A percentile compares a stretch with the other conserved stretches of the same genome.
Evolutionary conservation across 257 asterid species (phyloP).

Genomic region (Ligustrum vulgare): DNA sequence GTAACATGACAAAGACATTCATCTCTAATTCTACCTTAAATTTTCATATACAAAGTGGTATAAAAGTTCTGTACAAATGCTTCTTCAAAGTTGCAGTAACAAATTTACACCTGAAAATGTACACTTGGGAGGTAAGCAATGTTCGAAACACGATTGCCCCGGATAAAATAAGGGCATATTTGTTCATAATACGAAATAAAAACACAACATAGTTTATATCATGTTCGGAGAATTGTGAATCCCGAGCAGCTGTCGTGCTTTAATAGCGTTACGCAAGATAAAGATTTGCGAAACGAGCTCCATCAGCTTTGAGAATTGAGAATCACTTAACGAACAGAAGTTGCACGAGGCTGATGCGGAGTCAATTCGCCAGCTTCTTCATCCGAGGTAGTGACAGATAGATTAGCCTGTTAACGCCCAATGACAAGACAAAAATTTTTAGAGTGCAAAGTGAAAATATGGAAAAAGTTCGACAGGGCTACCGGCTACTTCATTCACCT

Average conservation of each 20-base stretch:
- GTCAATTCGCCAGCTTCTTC: constrained; percentile 54
- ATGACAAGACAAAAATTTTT: background rate
- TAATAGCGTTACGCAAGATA: background rate
- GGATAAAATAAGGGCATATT: background rate
- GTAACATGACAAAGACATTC: constrained; percentile 6
- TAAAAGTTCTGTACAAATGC: constrained; percentile 23
- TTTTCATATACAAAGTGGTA: constrained; percentile 16
- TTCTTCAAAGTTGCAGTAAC: constrained; percentile 22
- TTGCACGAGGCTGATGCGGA: constrained; percentile 26
- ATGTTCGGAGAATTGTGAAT: background rate
- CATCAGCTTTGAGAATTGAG: background rate
- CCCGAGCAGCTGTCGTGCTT: background rate
- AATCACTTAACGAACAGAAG: constrained; percentile 27
- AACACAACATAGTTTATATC: constrained; percentile 6
- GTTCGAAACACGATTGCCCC: background rate
- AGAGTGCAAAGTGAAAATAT: too few relatives aligned
- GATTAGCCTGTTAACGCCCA: constrained; percentile 32
- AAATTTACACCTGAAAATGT: constrained; percentile 31
- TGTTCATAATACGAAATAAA: background rate
- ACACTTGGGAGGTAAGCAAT: background rate
- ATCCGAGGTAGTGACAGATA: constrained; percentile 36
- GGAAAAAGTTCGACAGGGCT: background rate
- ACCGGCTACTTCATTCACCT: constrained; percentile 34
- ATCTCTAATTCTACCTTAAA: constrained; percentile 12
- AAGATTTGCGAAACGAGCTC: background rate